Evolutionary conservation across 371 early-diverging fungal species (phyloP).

Genomic region (Mortierella sp.): DNA sequence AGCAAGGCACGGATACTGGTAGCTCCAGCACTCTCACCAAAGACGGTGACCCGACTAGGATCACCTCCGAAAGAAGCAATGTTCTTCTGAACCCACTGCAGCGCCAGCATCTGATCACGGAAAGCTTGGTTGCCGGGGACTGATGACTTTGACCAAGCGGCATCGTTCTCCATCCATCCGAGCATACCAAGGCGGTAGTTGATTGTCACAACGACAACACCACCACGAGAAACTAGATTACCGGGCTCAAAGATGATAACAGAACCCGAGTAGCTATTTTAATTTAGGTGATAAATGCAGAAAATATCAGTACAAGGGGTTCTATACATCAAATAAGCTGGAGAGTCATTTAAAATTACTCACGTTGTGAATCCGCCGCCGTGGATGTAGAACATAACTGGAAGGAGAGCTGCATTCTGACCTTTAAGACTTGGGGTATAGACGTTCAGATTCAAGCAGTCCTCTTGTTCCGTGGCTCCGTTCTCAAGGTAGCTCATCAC

Average conservation of each 20-base stretch:
- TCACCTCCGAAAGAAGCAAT: conserved; percentile 63
- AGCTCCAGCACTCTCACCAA: conserved; percentile 64
- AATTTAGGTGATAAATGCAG: not conserved
- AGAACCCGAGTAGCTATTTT: conserved; percentile 51
- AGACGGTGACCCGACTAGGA: conserved; percentile 53
- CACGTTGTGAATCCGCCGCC: conserved; percentile 37
- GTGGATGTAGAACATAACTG: conserved; percentile 42
- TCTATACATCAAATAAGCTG: not conserved
- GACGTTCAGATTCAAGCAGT: conserved; percentile 83
- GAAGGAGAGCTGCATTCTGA: conserved; percentile 5
- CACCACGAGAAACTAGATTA: conserved; percentile 66
- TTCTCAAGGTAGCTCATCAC: conserved; percentile 35
- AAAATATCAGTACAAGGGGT: not conserved
- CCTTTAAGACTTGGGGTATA: conserved; percentile 69
- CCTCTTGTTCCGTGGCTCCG: conserved; percentile 78
- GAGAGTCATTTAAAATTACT: not conserved
- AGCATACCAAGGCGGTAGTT: conserved; percentile 57
- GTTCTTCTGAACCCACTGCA: conserved; percentile 63
- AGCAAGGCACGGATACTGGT: conserved; percentile 53
- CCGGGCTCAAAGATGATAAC: conserved; percentile 73
- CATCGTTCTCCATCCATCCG: conserved; percentile 55
- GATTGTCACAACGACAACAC: conserved; percentile 53
- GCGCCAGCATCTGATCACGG: conserved; percentile 53
- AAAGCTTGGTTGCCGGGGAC: conserved; percentile 47
- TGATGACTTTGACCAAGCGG: conserved; percentile 21